Base-by-base conservation (phyloP, 2,329 filamentous ascomycete genomes). In the Fusarium redolens region DNA sequence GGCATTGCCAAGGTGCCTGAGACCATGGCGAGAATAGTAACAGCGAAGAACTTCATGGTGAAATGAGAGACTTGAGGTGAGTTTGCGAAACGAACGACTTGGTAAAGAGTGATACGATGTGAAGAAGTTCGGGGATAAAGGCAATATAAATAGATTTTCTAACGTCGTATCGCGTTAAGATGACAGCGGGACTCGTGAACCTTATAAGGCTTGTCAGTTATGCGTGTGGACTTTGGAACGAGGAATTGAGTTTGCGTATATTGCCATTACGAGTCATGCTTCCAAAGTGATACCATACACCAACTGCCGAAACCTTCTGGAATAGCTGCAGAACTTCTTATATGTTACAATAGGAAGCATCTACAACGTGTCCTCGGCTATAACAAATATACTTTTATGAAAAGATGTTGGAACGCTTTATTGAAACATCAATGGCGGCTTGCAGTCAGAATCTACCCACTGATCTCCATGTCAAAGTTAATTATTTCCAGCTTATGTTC, bases 71-170 rank as follows among this genome's bases (percentile, higher is more conserved):
- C 38, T 56, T 44, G 15, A 7, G 28, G 52, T 56, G 15, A 22
- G 37, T 2, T 33, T 3, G 1, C 4, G 2, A 22, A 41, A 41
- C 2, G 20, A 56, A 25, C 41, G 15, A 30, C 17, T 22, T 7
- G 22, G 31, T n/a, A 17, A 38, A n/a, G 12, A 25, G 13, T 18
- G 28, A 41, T 22, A 7, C 4, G 7, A 5, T 4, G 5, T 2
- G 2, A 20, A 14, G 13, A 40, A 22, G 7, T 2, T 4, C 2
- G 12, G 28, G 8, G 15, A 9, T 7, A 9, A 12, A 22, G 1
- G 7, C 5, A 3, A 14, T 25, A 20, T 56, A 33, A 31, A 33
- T 44, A 43, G 8, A 4, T 5, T 40, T 55, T 25, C 17, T 11
- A 2, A 17, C 11, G 38, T 56, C 7, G 37, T 25, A 56, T 56